A percentile compares a stretch with the other conserved stretches of the same genome.
Evolutionary conservation across 441 rosid species (phyloP).

Genomic region (Theobroma grandiflorum): DNA sequence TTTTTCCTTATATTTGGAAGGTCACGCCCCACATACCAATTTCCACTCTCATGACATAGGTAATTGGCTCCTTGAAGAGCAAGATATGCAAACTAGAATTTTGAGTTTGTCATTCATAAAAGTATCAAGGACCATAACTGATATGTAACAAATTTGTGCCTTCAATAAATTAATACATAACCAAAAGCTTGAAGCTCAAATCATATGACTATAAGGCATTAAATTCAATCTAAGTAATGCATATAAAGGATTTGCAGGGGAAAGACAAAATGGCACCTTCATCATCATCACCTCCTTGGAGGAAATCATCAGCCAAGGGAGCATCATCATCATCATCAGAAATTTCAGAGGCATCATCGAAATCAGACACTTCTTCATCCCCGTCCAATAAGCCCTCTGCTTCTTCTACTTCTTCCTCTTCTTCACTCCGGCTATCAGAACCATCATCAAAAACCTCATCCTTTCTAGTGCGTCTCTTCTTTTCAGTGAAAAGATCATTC

Average conservation of each 20-base stretch:
- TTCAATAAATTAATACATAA: neutral
- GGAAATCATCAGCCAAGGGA: slow-evolving; percentile 67
- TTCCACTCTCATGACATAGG: neutral
- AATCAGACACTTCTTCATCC: slow-evolving; percentile 50
- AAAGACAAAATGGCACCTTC: slow-evolving; percentile 46
- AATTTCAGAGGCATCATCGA: slow-evolving; percentile 62
- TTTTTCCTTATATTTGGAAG: neutral
- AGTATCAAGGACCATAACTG: neutral
- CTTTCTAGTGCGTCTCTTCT: slow-evolving; percentile 35
- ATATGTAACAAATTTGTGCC: neutral
- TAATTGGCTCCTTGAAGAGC: neutral
- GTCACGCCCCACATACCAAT: neutral
- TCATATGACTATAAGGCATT: neutral
- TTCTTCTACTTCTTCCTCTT: slow-evolving; percentile 53
- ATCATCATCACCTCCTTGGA: slow-evolving; percentile 61
- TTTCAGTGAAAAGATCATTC: slow-evolving; percentile 44
- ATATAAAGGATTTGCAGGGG: neutral
- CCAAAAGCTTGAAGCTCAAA: neutral
- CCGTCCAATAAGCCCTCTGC: slow-evolving; percentile 41
- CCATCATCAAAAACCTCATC: slow-evolving; percentile 48
- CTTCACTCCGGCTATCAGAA: slow-evolving; percentile 47
- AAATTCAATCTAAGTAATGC: neutral
- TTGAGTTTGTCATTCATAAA: neutral
- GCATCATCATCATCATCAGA: slow-evolving; percentile 71
- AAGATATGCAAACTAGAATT: neutral